Evolutionary conservation across 768 basidiomycete genomes (phyloP).

Genomic region (Termitomyces titanicus): DNA sequence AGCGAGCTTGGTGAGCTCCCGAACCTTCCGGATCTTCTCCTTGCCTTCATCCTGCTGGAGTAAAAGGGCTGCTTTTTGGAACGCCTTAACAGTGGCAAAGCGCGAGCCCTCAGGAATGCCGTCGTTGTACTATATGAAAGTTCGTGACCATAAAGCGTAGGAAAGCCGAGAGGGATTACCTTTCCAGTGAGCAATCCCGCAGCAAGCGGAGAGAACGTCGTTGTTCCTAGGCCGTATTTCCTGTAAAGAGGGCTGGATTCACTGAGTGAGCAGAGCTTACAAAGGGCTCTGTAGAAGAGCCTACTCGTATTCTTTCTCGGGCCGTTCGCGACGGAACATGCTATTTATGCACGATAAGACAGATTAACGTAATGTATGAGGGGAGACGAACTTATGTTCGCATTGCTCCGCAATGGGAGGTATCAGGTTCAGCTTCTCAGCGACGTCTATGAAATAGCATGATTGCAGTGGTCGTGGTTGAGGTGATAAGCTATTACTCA

Average conservation of each 20-base stretch:
- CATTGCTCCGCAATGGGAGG: slow-evolving; percentile 78
- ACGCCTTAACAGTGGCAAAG: slow-evolving; percentile 47
- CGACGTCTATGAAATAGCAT: slow-evolving; percentile 45
- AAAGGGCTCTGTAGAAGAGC: neutral
- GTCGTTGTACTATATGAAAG: slow-evolving; percentile 56
- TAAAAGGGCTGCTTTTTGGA: slow-evolving; percentile 48
- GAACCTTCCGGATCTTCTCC: slow-evolving; percentile 67
- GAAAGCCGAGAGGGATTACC: slow-evolving; percentile 30
- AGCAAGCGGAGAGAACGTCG: slow-evolving; percentile 73
- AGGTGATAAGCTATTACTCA: slow-evolving; percentile 19
- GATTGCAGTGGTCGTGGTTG: neutral
- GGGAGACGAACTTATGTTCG: slow-evolving; percentile 51
- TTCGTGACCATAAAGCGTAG: neutral
- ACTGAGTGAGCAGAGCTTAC: neutral
- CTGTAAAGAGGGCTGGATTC: slow-evolving; percentile 51
- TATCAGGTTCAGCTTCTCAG: slow-evolving; percentile 60
- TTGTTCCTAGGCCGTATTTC: slow-evolving; percentile 66
- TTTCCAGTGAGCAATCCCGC: slow-evolving; percentile 77
- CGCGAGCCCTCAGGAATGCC: slow-evolving; percentile 74
- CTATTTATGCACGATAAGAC: slow-evolving; percentile 28
- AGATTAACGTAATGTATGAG: neutral
- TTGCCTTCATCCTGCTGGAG: slow-evolving; percentile 59
- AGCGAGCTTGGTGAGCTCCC: slow-evolving; percentile 62
- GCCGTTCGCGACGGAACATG: slow-evolving; percentile 74
- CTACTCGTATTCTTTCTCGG: slow-evolving; percentile 75